These are phyloP conservation scores for Corchorus olitorius DNA, from an alignment of 345 rosid genomes.

Conservation along the genomic window DNA sequence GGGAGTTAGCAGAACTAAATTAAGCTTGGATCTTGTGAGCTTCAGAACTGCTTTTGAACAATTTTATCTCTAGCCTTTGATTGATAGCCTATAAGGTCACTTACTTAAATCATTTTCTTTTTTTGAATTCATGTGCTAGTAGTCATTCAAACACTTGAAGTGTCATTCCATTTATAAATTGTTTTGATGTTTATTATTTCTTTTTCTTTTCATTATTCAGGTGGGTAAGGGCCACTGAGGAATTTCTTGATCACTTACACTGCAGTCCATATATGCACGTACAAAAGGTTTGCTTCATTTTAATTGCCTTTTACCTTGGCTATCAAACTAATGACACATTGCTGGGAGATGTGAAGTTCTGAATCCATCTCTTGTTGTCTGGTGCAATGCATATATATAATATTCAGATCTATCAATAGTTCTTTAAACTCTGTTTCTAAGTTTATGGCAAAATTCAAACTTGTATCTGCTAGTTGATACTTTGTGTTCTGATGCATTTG, in stretches of 20 bases:
- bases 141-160: not conserved
- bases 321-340: not conserved
- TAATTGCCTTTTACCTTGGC: not conserved
- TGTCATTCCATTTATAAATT: not conserved
- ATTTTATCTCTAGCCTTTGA: not conserved
- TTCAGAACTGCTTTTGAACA: not conserved
- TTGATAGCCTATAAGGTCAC: not conserved
- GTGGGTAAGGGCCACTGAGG: conserved; percentile 88
- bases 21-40: not conserved
- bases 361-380: not conserved
- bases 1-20: not conserved
- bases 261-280: conserved; percentile 68
- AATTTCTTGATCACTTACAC: conserved; percentile 65
- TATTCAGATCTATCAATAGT: not conserved
- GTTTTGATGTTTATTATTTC: not conserved
- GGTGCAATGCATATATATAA: not conserved
- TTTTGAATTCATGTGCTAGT: not conserved
- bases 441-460: not conserved
- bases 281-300: conserved; percentile 44
- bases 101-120: not conserved
- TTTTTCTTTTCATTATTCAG: conserved; percentile 39
- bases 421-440: conserved; percentile 5
- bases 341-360: not conserved
- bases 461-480: not conserved
- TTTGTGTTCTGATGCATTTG: conserved; percentile 17